Conservation (phyloP, 768 basidiomycete species). For the Rhizopogon vesiculosus region DNA sequence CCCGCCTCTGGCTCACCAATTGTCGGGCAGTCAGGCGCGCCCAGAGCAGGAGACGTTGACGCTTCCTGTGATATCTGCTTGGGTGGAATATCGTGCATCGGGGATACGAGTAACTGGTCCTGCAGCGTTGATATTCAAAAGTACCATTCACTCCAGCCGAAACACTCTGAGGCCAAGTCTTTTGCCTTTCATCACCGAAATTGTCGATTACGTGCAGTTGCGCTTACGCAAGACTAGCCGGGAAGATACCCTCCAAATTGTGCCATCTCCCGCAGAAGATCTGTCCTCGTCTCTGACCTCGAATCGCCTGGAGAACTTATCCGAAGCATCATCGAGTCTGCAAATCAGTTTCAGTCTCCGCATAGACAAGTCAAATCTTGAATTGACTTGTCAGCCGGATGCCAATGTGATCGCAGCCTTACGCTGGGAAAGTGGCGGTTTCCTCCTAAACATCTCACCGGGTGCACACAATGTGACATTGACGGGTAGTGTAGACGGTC, state of each 20-base stretch:
- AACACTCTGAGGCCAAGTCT: constrained; percentile 81
- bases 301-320: constrained; percentile 5
- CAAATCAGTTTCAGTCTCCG: constrained; percentile 84
- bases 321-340: constrained; percentile 40
- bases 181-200: constrained; percentile 79
- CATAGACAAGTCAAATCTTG: constrained; percentile 85
- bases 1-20: constrained; percentile 29
- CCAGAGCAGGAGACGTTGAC: constrained; percentile 56
- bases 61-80: constrained; percentile 75
- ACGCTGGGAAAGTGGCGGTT: constrained; percentile 94
- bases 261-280: constrained; percentile 7
- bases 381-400: constrained; percentile 85
- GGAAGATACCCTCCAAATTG: constrained; percentile 12
- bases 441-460: constrained; percentile 74
- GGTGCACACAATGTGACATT: constrained; percentile 68
- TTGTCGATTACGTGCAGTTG: constrained; percentile 64
- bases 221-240: constrained; percentile 56
- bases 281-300: constrained; percentile 15
- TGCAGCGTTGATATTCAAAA: constrained; percentile 73
- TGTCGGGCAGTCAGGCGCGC: constrained; percentile 17
- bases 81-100: constrained; percentile 74
- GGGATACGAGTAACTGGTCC: constrained; percentile 39
- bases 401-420: constrained; percentile 88
- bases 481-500: constrained; percentile 74
- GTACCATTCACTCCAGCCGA: constrained; percentile 83